A percentile compares a stretch with the other conserved stretches of the same genome.
phyloP scores from a whole-genome alignment of 495 filamentous ascomycete species.

The Pyronema domesticum region DNA sequence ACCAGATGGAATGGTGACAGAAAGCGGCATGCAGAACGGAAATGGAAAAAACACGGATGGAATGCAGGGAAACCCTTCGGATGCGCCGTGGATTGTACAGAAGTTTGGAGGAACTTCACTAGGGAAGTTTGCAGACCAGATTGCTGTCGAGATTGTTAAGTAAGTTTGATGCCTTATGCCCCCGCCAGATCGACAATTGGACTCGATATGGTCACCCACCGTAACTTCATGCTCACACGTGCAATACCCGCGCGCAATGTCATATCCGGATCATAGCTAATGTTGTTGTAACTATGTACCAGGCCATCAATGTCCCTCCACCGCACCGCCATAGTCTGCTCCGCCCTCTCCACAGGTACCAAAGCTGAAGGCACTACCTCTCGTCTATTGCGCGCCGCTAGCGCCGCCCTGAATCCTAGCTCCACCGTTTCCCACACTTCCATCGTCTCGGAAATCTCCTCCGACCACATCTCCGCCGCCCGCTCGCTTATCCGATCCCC shows the following conservation, averaged over 20 bases:
- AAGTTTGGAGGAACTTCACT: slow-evolving; percentile 77
- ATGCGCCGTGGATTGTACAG: slow-evolving; percentile 52
- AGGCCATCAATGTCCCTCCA: slow-evolving; percentile 50
- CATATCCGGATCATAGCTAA: background rate
- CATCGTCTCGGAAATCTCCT: slow-evolving; percentile 56
- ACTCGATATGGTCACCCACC: background rate
- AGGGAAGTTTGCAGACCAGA: slow-evolving; percentile 57
- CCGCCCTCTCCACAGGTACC: slow-evolving; percentile 74
- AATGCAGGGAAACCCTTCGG: slow-evolving; percentile 5
- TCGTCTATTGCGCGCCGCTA: slow-evolving; percentile 60
- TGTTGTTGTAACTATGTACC: background rate
- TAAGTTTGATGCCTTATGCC: slow-evolving; percentile 26
- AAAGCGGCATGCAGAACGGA: too few species aligned
- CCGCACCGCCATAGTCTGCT: slow-evolving; percentile 79
- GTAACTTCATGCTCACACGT: background rate
- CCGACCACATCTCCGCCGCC: slow-evolving; percentile 57
- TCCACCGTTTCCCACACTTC: slow-evolving; percentile 40
- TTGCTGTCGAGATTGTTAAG: slow-evolving; percentile 60
- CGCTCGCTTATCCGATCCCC: slow-evolving; percentile 41
- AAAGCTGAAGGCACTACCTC: slow-evolving; percentile 92
- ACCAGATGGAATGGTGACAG: too few species aligned
- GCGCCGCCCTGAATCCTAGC: slow-evolving; percentile 44
- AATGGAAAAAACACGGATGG: too few species aligned
- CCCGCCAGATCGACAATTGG: background rate
- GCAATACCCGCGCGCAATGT: slow-evolving; percentile 1